These are phyloP conservation scores for Paraphaeosphaeria minitans DNA, from an alignment of 2,329 filamentous ascomycete genomes.

Conservation along the genomic window DNA sequence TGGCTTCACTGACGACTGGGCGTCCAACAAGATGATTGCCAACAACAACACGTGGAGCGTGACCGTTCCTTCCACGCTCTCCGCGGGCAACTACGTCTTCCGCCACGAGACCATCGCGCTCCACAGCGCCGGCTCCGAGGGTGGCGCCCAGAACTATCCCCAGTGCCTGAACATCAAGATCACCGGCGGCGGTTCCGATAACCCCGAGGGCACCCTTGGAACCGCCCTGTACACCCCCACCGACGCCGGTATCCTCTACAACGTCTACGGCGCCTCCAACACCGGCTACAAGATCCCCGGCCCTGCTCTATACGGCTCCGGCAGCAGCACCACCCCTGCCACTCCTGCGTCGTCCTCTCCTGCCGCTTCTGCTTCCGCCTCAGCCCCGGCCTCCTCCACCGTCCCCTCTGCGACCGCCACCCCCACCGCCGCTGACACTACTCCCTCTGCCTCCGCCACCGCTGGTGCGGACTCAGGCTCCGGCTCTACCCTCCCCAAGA, in stretches of 20 bases:
- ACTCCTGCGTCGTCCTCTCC: conserved; percentile 14
- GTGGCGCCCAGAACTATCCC: conserved; percentile 60
- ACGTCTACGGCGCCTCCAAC: conserved; percentile 43
- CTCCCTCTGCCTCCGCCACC: conserved; percentile 13
- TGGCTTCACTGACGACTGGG: conserved; percentile 45
- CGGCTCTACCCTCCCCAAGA: conserved; percentile 27
- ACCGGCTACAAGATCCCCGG: conserved; percentile 51
- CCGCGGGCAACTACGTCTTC: conserved; percentile 59
- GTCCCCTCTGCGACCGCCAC: conserved; percentile 7
- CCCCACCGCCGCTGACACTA: conserved; percentile 3
- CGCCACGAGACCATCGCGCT: conserved; percentile 61
- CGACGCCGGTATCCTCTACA: conserved; percentile 51
- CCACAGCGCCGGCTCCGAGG: conserved; percentile 49
- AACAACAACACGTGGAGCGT: conserved; percentile 58
- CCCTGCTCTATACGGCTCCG: conserved; percentile 44
- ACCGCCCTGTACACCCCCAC: conserved; percentile 54
- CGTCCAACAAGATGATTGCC: conserved; percentile 44
- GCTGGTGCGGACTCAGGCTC: conserved; percentile 20
- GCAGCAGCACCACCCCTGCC: conserved; percentile 21
- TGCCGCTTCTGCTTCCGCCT: conserved; percentile 5
- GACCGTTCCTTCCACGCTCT: conserved; percentile 52
- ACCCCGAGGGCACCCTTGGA: conserved; percentile 55
- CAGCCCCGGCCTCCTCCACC: conserved; percentile 15
- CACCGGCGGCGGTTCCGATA: conserved; percentile 53
- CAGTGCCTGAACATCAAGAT: conserved; percentile 60